Conservation (phyloP, 768 basidiomycete species). For the Tephrocybe rancida region DNA sequence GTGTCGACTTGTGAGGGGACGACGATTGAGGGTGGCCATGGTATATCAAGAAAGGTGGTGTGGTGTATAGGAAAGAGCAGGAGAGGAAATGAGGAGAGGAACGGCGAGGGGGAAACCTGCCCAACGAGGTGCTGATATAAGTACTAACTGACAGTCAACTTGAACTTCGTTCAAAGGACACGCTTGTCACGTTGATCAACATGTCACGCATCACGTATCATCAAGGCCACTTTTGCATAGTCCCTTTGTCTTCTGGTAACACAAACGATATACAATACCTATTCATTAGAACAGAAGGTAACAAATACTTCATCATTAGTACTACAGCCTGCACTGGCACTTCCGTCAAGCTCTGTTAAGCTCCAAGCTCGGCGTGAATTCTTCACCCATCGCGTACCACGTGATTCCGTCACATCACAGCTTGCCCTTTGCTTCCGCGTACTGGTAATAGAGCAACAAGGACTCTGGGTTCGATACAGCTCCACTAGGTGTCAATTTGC, state of each 20-base stretch:
- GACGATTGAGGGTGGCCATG: conserved; percentile 53
- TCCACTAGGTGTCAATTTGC: conserved; percentile 63
- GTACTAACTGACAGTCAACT: not conserved
- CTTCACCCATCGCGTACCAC: conserved; percentile 5
- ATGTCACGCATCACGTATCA: conserved; percentile 16
- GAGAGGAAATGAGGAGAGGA: not conserved
- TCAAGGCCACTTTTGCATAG: not conserved
- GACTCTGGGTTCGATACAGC: conserved; percentile 73
- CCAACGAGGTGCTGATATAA: not conserved
- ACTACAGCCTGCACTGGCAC: not conserved
- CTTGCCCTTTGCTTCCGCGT: not conserved
- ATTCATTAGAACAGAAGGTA: not conserved
- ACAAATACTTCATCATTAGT: too few species aligned
- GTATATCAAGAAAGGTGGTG: conserved; percentile 22
- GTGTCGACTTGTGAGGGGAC: conserved; percentile 46
- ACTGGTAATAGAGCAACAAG: conserved; percentile 53
- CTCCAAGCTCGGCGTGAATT: too few species aligned
- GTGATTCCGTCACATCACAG: conserved; percentile 11
- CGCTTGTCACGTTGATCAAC: conserved; percentile 17
- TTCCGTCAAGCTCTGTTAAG: too few species aligned
- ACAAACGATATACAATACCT: not conserved
- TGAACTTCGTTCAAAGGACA: not conserved
- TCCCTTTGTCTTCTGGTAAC: not conserved
- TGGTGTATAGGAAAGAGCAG: not conserved
- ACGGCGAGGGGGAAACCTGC: not conserved